These are phyloP conservation scores for Xylariaceae sp. DNA, from an alignment of 2,329 filamentous ascomycete genomes.

Conservation along the genomic window DNA sequence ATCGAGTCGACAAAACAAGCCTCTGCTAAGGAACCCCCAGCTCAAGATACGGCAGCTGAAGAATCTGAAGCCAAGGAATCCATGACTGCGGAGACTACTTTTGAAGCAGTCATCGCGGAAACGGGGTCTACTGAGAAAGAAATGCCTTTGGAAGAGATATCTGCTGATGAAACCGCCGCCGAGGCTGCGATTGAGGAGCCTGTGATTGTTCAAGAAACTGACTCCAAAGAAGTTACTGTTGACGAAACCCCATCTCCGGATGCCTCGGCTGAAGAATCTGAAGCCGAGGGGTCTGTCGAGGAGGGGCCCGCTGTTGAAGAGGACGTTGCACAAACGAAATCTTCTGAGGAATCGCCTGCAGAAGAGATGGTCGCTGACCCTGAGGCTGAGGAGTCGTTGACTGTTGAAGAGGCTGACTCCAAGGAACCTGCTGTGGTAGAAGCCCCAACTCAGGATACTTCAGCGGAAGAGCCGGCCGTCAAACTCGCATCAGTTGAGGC, in stretches of 20 bases:
- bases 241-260: not conserved
- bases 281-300: not conserved
- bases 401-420: not conserved
- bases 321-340: constrained; percentile 1
- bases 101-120: not conserved
- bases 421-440: constrained; percentile 1
- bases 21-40: constrained; percentile 6
- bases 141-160: not conserved
- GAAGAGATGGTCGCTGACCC: not conserved
- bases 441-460: constrained; percentile 4
- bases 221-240: not conserved
- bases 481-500: not conserved
- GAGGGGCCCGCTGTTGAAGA: not conserved
- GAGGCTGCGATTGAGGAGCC: not conserved
- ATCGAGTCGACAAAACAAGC: not conserved
- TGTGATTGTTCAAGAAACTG: not conserved
- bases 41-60: constrained; percentile 13
- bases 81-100: not conserved
- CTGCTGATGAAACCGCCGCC: not conserved
- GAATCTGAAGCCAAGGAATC: not conserved
- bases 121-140: not conserved
- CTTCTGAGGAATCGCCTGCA: constrained; percentile 3
- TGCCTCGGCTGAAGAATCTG: not conserved
- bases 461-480: not conserved
- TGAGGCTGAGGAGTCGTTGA: constrained; percentile 6